Evolutionary conservation across 345 rosid species (phyloP).

Genomic region (Anastatica hierochuntica): DNA sequence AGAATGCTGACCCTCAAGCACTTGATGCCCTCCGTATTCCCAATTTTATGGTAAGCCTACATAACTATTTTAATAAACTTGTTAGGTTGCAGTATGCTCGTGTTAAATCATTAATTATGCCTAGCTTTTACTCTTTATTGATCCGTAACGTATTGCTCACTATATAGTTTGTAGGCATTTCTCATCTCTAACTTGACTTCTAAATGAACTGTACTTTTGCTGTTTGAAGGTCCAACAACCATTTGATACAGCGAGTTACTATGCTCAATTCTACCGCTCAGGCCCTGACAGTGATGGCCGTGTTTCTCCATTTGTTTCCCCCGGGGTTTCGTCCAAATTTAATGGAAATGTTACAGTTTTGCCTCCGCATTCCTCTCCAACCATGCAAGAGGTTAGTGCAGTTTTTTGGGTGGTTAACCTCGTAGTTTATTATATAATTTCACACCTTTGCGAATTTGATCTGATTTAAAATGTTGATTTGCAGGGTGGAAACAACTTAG

Average conservation of each 20-base stretch:
- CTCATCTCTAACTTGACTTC: constrained; percentile 32
- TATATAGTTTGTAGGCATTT: not conserved
- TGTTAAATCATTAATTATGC: not conserved
- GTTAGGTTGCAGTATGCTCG: not conserved
- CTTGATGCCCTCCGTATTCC: constrained; percentile 66
- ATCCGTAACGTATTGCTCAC: constrained; percentile 1
- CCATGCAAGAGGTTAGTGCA: constrained; percentile 68
- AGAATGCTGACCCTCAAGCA: constrained; percentile 68
- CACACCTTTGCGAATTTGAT: not conserved
- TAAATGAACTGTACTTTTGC: constrained; percentile 15
- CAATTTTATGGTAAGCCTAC: constrained; percentile 56
- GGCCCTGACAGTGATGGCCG: constrained; percentile 65
- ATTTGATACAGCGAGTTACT: constrained; percentile 67
- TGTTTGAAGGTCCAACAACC: constrained; percentile 63
- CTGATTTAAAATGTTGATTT: constrained; percentile 11
- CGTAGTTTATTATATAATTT: not conserved
- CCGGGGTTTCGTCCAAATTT: constrained; percentile 67
- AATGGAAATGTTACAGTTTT: constrained; percentile 61
- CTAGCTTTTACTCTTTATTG: not conserved
- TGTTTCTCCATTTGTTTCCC: constrained; percentile 63
- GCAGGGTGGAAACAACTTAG: constrained; percentile 49
- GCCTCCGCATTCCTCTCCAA: constrained; percentile 68
- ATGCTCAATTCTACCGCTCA: constrained; percentile 70
- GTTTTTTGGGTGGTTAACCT: not conserved
- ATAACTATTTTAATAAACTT: not conserved